These are phyloP conservation scores for Ettlia oleoabundans DNA, from an alignment of 139 green algal genomes.

Conservation along the genomic window DNA sequence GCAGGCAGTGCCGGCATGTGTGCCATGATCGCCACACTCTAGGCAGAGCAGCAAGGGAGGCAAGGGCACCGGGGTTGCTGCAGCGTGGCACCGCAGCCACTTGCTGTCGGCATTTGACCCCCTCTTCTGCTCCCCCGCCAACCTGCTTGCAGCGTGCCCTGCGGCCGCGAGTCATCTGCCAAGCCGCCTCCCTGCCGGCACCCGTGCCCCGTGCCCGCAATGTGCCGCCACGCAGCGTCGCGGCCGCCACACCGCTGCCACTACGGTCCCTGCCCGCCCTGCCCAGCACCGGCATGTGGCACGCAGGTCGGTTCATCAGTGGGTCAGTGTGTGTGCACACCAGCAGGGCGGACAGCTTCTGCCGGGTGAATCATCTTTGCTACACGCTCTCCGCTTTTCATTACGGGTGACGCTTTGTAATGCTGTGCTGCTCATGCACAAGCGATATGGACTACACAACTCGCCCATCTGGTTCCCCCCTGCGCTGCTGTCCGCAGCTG, in stretches of 20 bases:
- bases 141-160: slow-evolving; percentile 59
- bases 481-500: slow-evolving; percentile 30
- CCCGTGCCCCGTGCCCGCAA: slow-evolving; percentile 61
- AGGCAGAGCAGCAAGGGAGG: too few relatives aligned
- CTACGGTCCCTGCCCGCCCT: slow-evolving; percentile 84
- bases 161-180: slow-evolving; percentile 69
- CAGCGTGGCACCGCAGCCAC: neutral
- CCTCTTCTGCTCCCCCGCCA: too few relatives aligned
- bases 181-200: slow-evolving; percentile 65
- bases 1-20: too few relatives aligned
- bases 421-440: too few relatives aligned
- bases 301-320: neutral
- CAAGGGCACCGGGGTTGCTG: too few relatives aligned
- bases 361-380: too few relatives aligned
- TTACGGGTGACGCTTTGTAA: neutral
- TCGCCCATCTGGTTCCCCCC: neutral
- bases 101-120: too few relatives aligned
- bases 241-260: slow-evolving; percentile 75
- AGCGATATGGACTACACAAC: too few relatives aligned
- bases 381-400: too few relatives aligned
- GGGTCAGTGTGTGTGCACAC: neutral
- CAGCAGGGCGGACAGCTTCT: too few relatives aligned
- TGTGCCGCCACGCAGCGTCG: slow-evolving; percentile 66
- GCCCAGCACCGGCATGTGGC: slow-evolving; percentile 59
- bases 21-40: too few relatives aligned